Percentiles rank a stretch among this genome's conserved stretches.
Evolutionary conservation across 176 grass and related monocot species (phyloP).

Genomic region (Avena insularis): DNA sequence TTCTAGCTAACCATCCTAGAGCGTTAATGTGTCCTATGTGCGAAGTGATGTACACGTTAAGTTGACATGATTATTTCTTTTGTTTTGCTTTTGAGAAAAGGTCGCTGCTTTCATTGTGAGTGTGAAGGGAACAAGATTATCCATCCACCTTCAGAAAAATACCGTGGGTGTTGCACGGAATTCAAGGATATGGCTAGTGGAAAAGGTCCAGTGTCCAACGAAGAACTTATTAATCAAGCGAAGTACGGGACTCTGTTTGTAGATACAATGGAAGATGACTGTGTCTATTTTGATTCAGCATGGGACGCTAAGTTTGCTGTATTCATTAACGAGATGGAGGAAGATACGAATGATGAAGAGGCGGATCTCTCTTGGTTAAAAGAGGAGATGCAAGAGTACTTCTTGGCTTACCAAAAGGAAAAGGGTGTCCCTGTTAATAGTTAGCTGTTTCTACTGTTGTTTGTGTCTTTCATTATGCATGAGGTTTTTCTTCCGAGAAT

Average conservation of each 20-base stretch:
- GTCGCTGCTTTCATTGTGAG: constrained; percentile 33
- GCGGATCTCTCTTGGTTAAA: background rate
- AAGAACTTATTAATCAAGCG: background rate
- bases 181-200: constrained; percentile 23
- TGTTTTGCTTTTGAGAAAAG: background rate
- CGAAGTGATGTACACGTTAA: background rate
- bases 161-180: background rate
- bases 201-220: background rate
- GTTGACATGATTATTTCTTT: background rate
- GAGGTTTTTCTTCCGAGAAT: too few species aligned
- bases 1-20: too few species aligned
- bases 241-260: background rate
- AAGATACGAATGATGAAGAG: background rate
- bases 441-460: background rate
- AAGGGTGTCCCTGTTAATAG: background rate
- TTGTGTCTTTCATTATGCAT: background rate
- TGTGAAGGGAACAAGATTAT: constrained; percentile 37
- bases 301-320: background rate
- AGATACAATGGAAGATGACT: constrained; percentile 24
- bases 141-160: constrained; percentile 14
- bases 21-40: too few species aligned
- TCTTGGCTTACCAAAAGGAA: background rate
- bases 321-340: constrained; percentile 4
- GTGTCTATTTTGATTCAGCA: constrained; percentile 21
- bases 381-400: background rate